Base-by-base conservation (phyloP, 1,284 basidiomycete genomes). In the Erythrobasidium hasegawianum region DNA sequence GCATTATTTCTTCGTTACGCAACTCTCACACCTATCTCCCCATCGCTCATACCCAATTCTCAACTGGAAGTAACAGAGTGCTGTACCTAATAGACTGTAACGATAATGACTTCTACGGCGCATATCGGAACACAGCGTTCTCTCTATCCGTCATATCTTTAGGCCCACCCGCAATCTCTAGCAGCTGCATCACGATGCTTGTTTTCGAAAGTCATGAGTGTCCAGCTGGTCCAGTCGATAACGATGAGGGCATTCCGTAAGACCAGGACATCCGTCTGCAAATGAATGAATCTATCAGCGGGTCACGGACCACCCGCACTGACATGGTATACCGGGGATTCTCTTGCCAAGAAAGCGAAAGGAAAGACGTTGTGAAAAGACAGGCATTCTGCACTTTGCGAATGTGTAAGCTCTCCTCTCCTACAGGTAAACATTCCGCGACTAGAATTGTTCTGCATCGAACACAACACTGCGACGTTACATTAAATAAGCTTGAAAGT, bases 101-200 rank as follows among this genome's bases (percentile, higher is more conserved):
- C n/a, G n/a, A n/a, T n/a, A n/a, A n/a, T n/a, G 33, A 33, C 11
- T 43, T 4, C 22, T 40, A 57, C 20, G 56, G 56, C 14, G 74
- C 73, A 68, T 75, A 75, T 53, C 73, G 61, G 55, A 75, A 75
- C 24, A 26, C 64, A 14, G 62, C 40, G n/a, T 73, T 69, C 70
- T 75, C 71, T 60, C 72, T 73, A 64, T 75, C 74, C 0, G 74
- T 75, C 59, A 72, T 67, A 59, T 75, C 74, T 5, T 70, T 71
- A 24, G 75, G 68, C 43, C 72, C 74, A 22, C 47, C 14, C 22
- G 47, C n/a, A 24, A 59, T 49, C 33, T 33, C 33, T 41, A 7
- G 27, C 55, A 11, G 27, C 27, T 24, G 27, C 55, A 33, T 59
- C 57, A 3, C 57, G 38, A 10, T 18, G 26, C 13, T 26, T 43